Evolutionary conservation across 1,139 yeast species (phyloP), one percentile per base, ranked within the genome.

Genomic region (Kodamaea alishanica): DNA sequence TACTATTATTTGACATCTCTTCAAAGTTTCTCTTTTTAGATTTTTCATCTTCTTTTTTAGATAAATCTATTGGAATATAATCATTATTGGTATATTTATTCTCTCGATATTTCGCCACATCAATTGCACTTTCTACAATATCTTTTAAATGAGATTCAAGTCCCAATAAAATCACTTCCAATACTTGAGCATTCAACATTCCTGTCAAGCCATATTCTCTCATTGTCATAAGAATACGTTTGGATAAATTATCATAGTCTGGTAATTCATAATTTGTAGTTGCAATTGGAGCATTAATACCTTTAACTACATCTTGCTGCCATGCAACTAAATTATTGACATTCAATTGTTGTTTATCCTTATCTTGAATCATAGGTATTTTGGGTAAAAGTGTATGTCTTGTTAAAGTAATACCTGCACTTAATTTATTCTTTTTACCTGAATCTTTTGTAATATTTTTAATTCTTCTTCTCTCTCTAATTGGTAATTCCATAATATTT

Each of bases 201-300:
- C 96, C 96, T 0, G 92, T 74, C n/a, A 92, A 65, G 0, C 98
- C 98, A 56, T 89, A 81, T 54, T 92, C 98, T 54, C 97, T 73
- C 53, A 95, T 85, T 5, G 84, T 81, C 60, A 96, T 95, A 29
- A 83, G 64, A 70, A 92, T 81, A 38, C 92, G 73, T 27, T 81
- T 70, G 37, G 79, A 76, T 37, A 94, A 63, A 34, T 76, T 75
- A 35, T 83, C 92, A 31, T 74, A 69, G 50, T 92, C 97, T 0
- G 97, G 97, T 9, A 92, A 62, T 47, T 92, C 92, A 55, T 73
- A 86, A 30, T 78, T 72, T 49, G 90, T 96, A 1, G 88, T 72
- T 1, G 94, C 76, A 29, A 92, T 68, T 4, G 95, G 95, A 2
- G 94, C 79, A 50, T 87, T 88, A 40, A 88, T 78, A n/a, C 95